A percentile compares a stretch with the other conserved stretches of the same genome.
phyloP scores from a whole-genome alignment of 1,284 basidiomycete genomes.

The Tremellales sp. region DNA sequence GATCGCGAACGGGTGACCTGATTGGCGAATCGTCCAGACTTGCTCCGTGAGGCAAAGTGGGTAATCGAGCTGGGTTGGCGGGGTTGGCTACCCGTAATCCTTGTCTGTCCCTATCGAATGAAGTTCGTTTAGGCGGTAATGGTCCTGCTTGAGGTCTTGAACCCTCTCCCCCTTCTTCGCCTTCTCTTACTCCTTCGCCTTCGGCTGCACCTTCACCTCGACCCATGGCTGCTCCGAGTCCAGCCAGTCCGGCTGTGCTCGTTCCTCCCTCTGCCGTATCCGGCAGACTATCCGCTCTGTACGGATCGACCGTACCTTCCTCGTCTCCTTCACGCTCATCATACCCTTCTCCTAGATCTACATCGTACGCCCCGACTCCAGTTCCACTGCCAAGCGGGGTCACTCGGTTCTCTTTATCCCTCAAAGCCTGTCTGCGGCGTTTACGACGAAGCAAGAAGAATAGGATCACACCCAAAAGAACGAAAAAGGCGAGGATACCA shows the following conservation, averaged over 20 bases:
- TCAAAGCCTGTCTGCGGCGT: slow-evolving; percentile 7
- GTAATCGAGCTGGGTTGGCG: slow-evolving; percentile 16
- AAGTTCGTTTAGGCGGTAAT: not conserved
- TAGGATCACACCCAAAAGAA: slow-evolving; percentile 10
- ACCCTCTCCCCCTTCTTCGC: no score
- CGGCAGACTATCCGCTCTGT: not conserved
- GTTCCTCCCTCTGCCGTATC: not conserved
- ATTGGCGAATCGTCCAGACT: slow-evolving; percentile 3
- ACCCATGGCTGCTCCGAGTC: slow-evolving; percentile 1
- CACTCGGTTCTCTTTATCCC: not conserved
- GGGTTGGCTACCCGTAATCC: slow-evolving; percentile 23
- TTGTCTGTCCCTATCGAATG: not conserved
- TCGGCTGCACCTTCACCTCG: not conserved
- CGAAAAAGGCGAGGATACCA: slow-evolving; percentile 17
- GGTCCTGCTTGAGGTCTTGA: not conserved
- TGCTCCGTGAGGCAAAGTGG: slow-evolving; percentile 13
- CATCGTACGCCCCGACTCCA: not conserved
- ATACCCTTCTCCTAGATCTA: slow-evolving; percentile 10
- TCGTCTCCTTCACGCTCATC: slow-evolving; percentile 2
- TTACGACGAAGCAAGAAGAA: slow-evolving; percentile 23
- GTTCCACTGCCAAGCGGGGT: no score
- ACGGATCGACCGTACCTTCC: slow-evolving; percentile 19
- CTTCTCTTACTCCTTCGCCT: no score
- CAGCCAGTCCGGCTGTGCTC: slow-evolving; percentile 1
- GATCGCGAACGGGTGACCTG: not conserved